phyloP scores from a whole-genome alignment of 2,329 filamentous ascomycete species.

The Colletotrichum tofieldiae region DNA sequence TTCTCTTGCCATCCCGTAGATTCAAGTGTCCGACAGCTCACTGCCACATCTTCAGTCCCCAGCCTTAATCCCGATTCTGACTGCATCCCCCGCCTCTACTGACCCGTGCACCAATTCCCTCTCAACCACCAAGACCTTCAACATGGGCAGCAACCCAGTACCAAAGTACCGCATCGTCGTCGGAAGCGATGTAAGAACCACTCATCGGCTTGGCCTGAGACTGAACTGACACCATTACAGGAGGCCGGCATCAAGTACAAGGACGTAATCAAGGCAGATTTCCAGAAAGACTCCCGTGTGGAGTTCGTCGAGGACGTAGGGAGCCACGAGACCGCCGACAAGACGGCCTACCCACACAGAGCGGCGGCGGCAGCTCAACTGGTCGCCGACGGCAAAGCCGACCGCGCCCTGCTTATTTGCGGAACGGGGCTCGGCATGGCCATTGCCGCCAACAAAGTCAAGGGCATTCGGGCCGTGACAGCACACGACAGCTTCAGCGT shows the following conservation, averaged over 20 bases:
- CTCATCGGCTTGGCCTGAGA: neutral
- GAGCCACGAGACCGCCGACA: constrained; percentile 76
- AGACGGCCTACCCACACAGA: constrained; percentile 86
- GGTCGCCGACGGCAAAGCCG: constrained; percentile 75
- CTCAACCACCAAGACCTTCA: neutral
- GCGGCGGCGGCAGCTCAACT: constrained; percentile 80
- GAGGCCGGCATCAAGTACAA: constrained; percentile 87
- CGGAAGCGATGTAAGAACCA: constrained; percentile 66
- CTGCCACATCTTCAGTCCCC: too few relatives aligned
- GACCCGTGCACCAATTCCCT: neutral
- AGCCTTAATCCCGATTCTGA: too few relatives aligned
- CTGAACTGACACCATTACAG: constrained; percentile 48
- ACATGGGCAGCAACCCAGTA: constrained; percentile 45
- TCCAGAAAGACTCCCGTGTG: constrained; percentile 78
- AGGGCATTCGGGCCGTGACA: constrained; percentile 87
- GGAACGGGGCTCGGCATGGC: constrained; percentile 90
- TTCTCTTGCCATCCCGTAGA: neutral
- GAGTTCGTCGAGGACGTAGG: constrained; percentile 81
- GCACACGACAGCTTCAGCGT: constrained; percentile 90
- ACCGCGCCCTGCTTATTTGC: constrained; percentile 87
- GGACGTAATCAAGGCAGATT: constrained; percentile 80
- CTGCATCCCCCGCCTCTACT: neutral
- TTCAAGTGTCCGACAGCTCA: neutral
- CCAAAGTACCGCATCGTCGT: constrained; percentile 68
- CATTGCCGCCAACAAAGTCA: constrained; percentile 91